A percentile compares a stretch with the other conserved stretches of the same genome.
These are phyloP conservation scores for Tetradesmus lagerheimii DNA, from an alignment of 139 green algal genomes.

Conservation along the genomic window DNA sequence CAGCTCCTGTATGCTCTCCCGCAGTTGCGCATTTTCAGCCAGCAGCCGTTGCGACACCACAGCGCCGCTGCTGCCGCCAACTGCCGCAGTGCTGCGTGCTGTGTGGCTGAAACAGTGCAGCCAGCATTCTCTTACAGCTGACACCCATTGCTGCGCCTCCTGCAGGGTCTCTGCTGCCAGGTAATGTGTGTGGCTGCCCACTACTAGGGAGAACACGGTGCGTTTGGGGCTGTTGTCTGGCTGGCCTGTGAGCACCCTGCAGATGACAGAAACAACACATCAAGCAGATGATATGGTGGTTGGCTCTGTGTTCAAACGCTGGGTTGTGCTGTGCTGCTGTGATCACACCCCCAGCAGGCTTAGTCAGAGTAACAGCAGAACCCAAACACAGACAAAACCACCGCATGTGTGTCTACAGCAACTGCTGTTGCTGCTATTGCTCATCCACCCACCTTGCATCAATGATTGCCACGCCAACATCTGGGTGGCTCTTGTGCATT, in stretches of 20 bases:
- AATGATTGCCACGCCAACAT: conserved; percentile 54
- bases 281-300: too few relatives aligned
- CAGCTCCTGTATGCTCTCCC: conserved; percentile 52
- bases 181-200: conserved; percentile 73
- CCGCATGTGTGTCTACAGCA: too few relatives aligned
- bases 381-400: too few relatives aligned
- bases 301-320: too few relatives aligned
- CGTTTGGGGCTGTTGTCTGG: neutral
- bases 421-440: neutral
- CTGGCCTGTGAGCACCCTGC: conserved; percentile 37
- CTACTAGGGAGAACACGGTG: conserved; percentile 54
- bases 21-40: conserved; percentile 59
- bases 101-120: conserved; percentile 79
- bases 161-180: conserved; percentile 60
- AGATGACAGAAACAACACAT: too few relatives aligned
- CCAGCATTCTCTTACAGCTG: conserved; percentile 68
- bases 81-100: conserved; percentile 56
- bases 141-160: conserved; percentile 71
- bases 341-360: too few relatives aligned
- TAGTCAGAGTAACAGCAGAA: too few relatives aligned
- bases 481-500: conserved; percentile 44
- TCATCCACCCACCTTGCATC: conserved; percentile 45
- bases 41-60: conserved; percentile 52
- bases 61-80: neutral
- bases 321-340: too few relatives aligned